phyloP scores from a whole-genome alignment of 2,329 filamentous ascomycete species.

The Arthrobotrys megalospora region DNA sequence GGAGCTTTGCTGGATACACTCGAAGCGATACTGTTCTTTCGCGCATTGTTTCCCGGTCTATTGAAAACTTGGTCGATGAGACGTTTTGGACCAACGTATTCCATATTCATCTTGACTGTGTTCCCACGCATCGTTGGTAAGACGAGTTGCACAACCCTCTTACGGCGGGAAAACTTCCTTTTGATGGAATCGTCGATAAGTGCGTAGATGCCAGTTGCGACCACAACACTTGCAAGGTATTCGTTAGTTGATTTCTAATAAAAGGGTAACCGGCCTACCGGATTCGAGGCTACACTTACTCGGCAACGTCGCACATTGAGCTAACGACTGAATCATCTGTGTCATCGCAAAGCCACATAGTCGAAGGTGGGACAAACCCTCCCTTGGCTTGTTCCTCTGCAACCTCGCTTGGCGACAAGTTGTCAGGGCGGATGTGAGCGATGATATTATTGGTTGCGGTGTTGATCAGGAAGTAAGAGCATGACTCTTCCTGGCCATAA shows the following conservation, averaged over 20 bases:
- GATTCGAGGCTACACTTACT: constrained; percentile 75
- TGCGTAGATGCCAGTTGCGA: constrained; percentile 89
- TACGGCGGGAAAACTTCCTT: constrained; percentile 68
- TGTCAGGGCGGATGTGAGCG: constrained; percentile 88
- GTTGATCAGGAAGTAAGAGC: constrained; percentile 85
- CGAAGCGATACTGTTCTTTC: constrained; percentile 41
- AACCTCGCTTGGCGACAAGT: constrained; percentile 79
- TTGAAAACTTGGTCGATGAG: constrained; percentile 77
- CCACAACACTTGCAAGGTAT: constrained; percentile 77
- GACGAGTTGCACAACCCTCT: constrained; percentile 71
- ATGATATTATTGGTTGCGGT: constrained; percentile 76
- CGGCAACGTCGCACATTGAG: constrained; percentile 83
- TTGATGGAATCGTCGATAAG: constrained; percentile 94
- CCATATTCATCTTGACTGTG: constrained; percentile 73
- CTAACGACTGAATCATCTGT: constrained; percentile 73
- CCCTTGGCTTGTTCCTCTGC: constrained; percentile 81
- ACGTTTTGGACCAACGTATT: constrained; percentile 75
- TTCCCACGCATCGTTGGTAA: constrained; percentile 70
- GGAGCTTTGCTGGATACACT: constrained; percentile 35
- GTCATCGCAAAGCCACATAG: constrained; percentile 88
- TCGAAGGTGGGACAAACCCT: constrained; percentile 90
- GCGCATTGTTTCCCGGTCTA: constrained; percentile 66
- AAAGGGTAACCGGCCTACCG: not conserved
- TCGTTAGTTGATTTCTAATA: constrained; percentile 63
- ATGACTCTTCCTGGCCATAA: constrained; percentile 71